phyloP scores from a whole-genome alignment of 2,329 filamentous ascomycete genomes.

The Trichophyton benhamiae region DNA sequence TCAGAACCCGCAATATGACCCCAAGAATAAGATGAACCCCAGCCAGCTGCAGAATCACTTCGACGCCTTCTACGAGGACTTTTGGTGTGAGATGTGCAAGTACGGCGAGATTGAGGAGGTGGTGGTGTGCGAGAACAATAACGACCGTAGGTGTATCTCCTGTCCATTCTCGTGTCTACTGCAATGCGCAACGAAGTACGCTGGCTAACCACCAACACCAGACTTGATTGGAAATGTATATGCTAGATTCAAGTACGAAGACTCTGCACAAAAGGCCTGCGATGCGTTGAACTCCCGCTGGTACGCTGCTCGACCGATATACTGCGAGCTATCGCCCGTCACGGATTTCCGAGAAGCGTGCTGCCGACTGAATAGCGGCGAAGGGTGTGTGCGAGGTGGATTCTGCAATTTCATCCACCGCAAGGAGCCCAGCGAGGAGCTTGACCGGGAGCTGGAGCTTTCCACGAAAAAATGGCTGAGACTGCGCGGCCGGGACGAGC shows the following conservation, averaged over 20 bases:
- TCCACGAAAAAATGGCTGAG: slow-evolving; percentile 95
- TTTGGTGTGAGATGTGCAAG: slow-evolving; percentile 99
- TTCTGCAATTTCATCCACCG: slow-evolving; percentile 99
- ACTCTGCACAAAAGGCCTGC: slow-evolving; percentile 83
- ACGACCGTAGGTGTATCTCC: slow-evolving; percentile 58
- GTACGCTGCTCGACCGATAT: slow-evolving; percentile 95
- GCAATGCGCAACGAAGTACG: slow-evolving; percentile 16
- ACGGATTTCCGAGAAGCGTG: slow-evolving; percentile 98
- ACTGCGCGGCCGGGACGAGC: slow-evolving; percentile 66
- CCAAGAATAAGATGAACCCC: slow-evolving; percentile 92
- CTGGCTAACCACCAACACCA: slow-evolving; percentile 22
- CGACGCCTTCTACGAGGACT: slow-evolving; percentile 98
- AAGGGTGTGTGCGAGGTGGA: slow-evolving; percentile 87
- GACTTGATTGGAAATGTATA: slow-evolving; percentile 98
- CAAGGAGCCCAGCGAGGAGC: slow-evolving; percentile 81
- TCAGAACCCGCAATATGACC: slow-evolving; percentile 95
- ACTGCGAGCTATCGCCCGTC: slow-evolving; percentile 92
- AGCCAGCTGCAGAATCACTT: slow-evolving; percentile 98
- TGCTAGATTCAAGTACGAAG: slow-evolving; percentile 99
- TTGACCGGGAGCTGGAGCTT: slow-evolving; percentile 77
- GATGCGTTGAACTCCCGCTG: slow-evolving; percentile 88
- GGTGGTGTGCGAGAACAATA: slow-evolving; percentile 98
- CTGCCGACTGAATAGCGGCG: slow-evolving; percentile 84
- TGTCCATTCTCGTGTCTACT: background rate
- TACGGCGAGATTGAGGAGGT: slow-evolving; percentile 96